A percentile compares a stretch with the other conserved stretches of the same genome.
Evolutionary conservation across 2,329 filamentous ascomycete species (phyloP).

Genomic region (Colletotrichum incanum): DNA sequence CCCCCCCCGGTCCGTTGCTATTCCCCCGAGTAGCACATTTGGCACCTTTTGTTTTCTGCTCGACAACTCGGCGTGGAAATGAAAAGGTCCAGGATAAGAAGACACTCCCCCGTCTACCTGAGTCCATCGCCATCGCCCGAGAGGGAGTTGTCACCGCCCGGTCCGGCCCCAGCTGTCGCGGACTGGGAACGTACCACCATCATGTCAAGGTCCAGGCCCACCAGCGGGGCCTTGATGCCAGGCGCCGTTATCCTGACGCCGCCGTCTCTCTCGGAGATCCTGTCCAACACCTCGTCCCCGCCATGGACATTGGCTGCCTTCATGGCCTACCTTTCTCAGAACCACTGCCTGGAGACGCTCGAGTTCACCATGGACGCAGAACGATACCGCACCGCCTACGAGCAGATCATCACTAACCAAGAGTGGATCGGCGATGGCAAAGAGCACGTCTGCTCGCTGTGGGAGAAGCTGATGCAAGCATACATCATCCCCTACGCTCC

Average conservation of each 20-base stretch:
- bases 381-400: slow-evolving; percentile 78
- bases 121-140: slow-evolving; percentile 58
- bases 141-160: slow-evolving; percentile 59
- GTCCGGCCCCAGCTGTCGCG: slow-evolving; percentile 61
- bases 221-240: slow-evolving; percentile 64
- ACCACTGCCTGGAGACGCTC: slow-evolving; percentile 95
- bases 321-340: slow-evolving; percentile 96
- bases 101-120: slow-evolving; percentile 61
- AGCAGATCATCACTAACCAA: slow-evolving; percentile 59
- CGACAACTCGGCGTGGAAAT: slow-evolving; percentile 52
- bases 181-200: slow-evolving; percentile 60
- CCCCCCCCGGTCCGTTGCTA: background rate
- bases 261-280: slow-evolving; percentile 88
- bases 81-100: slow-evolving; percentile 64
- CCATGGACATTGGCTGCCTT: slow-evolving; percentile 95
- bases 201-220: slow-evolving; percentile 65
- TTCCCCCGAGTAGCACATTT: slow-evolving; percentile 8
- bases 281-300: slow-evolving; percentile 86
- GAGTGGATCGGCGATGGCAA: slow-evolving; percentile 61
- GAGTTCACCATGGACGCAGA: slow-evolving; percentile 97
- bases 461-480: slow-evolving; percentile 89
- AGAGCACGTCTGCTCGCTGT: slow-evolving; percentile 83
- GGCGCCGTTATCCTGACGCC: slow-evolving; percentile 57
- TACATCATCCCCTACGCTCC: slow-evolving; percentile 91
- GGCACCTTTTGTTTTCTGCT: slow-evolving; percentile 9